Evolutionary conservation across 2,329 filamentous ascomycete species (phyloP), one percentile per base, ranked within the genome.

Genomic region (Alternaria gaisen): DNA sequence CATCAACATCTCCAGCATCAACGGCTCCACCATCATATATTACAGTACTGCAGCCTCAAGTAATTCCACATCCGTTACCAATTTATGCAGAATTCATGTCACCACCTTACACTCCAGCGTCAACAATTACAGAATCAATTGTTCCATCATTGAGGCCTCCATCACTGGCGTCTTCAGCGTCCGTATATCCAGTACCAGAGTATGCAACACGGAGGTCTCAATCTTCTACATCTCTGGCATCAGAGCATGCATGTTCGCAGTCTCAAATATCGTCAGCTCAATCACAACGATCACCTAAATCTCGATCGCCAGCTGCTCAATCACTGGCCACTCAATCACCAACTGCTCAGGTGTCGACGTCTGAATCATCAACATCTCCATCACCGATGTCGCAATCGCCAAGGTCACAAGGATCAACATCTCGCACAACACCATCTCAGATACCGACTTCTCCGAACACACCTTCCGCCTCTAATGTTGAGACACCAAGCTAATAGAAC

Each of bases 401-500:
- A 40, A 9, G 8, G 5, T 40, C 36, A 8, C n/a, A 18, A 18
- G 36, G 8, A 40, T 11, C 36, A 40, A 20, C 36, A n/a, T 11
- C n/a, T 18, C 36, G 4, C 9, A 20, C n/a, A 40, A 4, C 36
- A 20, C n/a, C 38, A 1, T 22, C 38, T 12, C 38, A 41, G 22
- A 12, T 22, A 22, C 18, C 18, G 16, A 12, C 10, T n/a, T 22
- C 18, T 41, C 10, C 18, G 22, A 41, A 7, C 50, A 53, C 38
- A 5, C 30, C 51, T 22, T 34, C 32, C 30, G 20, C 44, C 28
- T 48, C 30, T 16, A 2, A 4, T 12, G 18, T 36, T 44, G 38
- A 46, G 58, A 64, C 36, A 64, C 44, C 44, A 53, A 61, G 26
- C 38, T 40, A 30, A 32, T 46, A 18, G 60, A 54, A 36, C 59